A percentile compares a stretch with the other conserved stretches of the same genome.
Conservation (phyloP, 805 yeast genomes). For the Metschnikowia chrysomelidarum region DNA sequence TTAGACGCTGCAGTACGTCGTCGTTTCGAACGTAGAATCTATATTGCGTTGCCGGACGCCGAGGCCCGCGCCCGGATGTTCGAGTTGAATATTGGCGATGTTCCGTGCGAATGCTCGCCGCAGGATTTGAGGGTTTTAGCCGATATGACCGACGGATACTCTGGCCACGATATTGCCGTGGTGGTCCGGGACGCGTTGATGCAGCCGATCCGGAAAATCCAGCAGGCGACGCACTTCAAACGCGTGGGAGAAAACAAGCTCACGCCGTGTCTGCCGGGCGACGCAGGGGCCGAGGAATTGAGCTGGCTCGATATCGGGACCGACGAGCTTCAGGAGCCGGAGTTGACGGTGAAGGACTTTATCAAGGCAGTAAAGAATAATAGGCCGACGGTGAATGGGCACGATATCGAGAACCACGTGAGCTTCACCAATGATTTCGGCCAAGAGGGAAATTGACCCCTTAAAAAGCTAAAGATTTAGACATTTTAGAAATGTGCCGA, state of each 20-base stretch:
- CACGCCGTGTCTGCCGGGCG: constrained; percentile 99
- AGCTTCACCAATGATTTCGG: constrained; percentile 95
- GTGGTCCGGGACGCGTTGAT: constrained; percentile 95
- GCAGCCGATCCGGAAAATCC: constrained; percentile 97
- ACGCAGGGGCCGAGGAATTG: constrained; percentile 77
- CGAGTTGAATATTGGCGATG: constrained; percentile 85
- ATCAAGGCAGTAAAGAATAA: constrained; percentile 87
- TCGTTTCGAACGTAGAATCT: constrained; percentile 92
- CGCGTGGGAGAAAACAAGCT: constrained; percentile 51
- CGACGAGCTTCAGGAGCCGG: constrained; percentile 88
- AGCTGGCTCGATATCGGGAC: constrained; percentile 91
- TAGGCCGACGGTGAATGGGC: constrained; percentile 90
- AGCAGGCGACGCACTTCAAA: constrained; percentile 93
- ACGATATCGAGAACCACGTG: constrained; percentile 77
- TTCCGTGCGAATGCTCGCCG: constrained; percentile 74
- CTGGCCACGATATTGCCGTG: constrained; percentile 96
- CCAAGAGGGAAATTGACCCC: constrained; percentile 79
- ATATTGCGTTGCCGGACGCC: constrained; percentile 92
- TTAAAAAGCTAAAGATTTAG: too few relatives aligned
- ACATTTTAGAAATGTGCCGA: too few relatives aligned
- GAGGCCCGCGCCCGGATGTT: constrained; percentile 93
- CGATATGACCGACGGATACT: constrained; percentile 94
- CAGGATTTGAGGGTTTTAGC: constrained; percentile 79
- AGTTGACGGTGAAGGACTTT: constrained; percentile 85
- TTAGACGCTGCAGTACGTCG: constrained; percentile 96